Evolutionary conservation across 371 early-diverging fungal species (phyloP).

Genomic region (Mortierella sp.): DNA sequence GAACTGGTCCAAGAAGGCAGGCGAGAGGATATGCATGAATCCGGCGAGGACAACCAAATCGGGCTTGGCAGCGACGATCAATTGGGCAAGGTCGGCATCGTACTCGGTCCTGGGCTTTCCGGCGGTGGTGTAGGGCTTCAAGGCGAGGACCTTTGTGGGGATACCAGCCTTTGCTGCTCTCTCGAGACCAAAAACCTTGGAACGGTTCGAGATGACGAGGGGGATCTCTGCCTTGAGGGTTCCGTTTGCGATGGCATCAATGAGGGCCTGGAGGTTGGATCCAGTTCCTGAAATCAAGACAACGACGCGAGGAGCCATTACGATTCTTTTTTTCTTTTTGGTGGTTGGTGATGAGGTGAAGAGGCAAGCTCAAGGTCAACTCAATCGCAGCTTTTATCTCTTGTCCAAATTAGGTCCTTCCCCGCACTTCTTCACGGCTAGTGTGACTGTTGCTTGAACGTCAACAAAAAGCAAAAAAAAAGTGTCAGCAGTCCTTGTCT

Average conservation of each 20-base stretch:
- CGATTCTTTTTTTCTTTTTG: background rate
- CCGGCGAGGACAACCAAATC: constrained; percentile 95
- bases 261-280: constrained; percentile 96
- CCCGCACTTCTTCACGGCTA: background rate
- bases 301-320: constrained; percentile 74
- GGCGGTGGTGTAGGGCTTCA: constrained; percentile 84
- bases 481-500: background rate
- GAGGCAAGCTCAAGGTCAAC: background rate
- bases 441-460: background rate
- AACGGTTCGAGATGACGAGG: constrained; percentile 85
- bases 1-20: constrained; percentile 83
- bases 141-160: constrained; percentile 82
- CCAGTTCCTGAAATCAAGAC: constrained; percentile 97
- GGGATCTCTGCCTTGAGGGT: constrained; percentile 69
- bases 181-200: constrained; percentile 85
- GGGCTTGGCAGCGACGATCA: constrained; percentile 73
- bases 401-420: constrained; percentile 1
- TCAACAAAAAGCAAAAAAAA: background rate
- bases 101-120: constrained; percentile 89
- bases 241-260: constrained; percentile 80
- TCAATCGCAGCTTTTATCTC: background rate
- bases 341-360: background rate
- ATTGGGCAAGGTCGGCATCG: constrained; percentile 86
- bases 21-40: constrained; percentile 96
- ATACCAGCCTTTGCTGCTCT: constrained; percentile 87